These are phyloP conservation scores for Clavaria fumosa DNA, from an alignment of 768 basidiomycete species.

Conservation along the genomic window DNA sequence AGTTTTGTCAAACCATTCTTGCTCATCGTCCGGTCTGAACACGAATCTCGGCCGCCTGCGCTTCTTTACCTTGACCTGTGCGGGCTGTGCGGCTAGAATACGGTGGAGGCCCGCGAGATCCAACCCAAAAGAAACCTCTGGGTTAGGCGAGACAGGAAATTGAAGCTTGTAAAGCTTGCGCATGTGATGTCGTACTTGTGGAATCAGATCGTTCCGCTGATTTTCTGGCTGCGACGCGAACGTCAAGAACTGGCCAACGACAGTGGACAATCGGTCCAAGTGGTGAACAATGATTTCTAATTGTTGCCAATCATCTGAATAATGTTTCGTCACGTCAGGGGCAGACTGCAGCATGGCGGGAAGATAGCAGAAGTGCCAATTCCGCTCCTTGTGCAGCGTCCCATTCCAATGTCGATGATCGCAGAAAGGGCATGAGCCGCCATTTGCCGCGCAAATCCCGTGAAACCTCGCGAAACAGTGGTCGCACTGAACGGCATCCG, in stretches of 20 bases:
- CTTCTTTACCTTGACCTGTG: constrained; percentile 36
- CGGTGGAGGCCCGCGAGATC: constrained; percentile 75
- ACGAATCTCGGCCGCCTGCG: constrained; percentile 43
- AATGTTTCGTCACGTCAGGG: constrained; percentile 65
- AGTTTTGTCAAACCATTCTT: constrained; percentile 59
- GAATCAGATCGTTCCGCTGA: constrained; percentile 61
- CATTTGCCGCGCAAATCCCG: constrained; percentile 69
- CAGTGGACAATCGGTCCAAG: constrained; percentile 55
- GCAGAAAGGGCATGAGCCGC: constrained; percentile 86
- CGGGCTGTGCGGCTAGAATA: constrained; percentile 54
- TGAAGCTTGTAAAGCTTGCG: constrained; percentile 81
- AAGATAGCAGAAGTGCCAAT: constrained; percentile 71
- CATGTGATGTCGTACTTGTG: constrained; percentile 82
- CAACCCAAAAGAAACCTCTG: constrained; percentile 67
- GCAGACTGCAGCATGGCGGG: constrained; percentile 54
- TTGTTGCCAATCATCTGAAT: constrained; percentile 68
- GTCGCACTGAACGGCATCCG: constrained; percentile 83
- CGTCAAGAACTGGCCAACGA: constrained; percentile 68
- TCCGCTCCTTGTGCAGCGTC: constrained; percentile 65
- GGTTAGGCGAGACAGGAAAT: constrained; percentile 73
- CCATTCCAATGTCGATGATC: constrained; percentile 90
- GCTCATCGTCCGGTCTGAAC: constrained; percentile 64
- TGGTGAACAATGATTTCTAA: constrained; percentile 68
- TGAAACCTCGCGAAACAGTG: constrained; percentile 82
- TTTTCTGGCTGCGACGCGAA: constrained; percentile 55